Percentiles rank a stretch among this genome's conserved stretches.
Evolutionary conservation across 768 basidiomycete genomes (phyloP).

Genomic region (Phallus indusiatus): DNA sequence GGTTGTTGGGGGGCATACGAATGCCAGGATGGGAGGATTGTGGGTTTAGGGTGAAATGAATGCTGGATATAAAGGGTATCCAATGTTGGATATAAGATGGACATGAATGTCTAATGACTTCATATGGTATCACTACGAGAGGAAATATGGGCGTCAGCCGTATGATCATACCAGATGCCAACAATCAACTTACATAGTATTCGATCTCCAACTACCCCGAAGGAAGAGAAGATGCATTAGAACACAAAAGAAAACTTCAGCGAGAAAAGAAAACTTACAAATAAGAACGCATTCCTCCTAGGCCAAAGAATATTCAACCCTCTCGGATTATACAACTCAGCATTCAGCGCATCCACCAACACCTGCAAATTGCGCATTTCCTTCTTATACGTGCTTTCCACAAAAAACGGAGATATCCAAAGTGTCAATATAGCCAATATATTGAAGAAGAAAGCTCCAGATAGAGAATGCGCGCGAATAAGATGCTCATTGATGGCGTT

Average conservation of each 20-base stretch:
- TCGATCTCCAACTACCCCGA: slow-evolving; percentile 79
- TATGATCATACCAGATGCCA: not conserved
- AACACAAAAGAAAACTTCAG: slow-evolving; percentile 1
- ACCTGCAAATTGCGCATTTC: slow-evolving; percentile 63
- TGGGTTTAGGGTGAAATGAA: too few relatives aligned
- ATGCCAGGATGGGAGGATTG: too few relatives aligned
- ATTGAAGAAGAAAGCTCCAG: slow-evolving; percentile 69
- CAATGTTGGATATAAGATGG: too few relatives aligned
- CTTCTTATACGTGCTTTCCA: slow-evolving; percentile 74
- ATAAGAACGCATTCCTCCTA: slow-evolving; percentile 75
- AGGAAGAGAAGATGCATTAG: not conserved
- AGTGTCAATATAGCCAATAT: slow-evolving; percentile 67
- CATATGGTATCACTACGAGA: too few relatives aligned
- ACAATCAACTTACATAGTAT: slow-evolving; percentile 63
- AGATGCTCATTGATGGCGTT: slow-evolving; percentile 85
- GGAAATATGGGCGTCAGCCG: not conserved
- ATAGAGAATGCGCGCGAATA: slow-evolving; percentile 75
- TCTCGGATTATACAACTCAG: slow-evolving; percentile 66
- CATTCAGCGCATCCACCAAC: slow-evolving; percentile 61
- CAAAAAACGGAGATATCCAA: slow-evolving; percentile 65
- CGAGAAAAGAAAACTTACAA: slow-evolving; percentile 51
- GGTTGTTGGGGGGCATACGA: too few relatives aligned
- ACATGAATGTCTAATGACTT: too few relatives aligned
- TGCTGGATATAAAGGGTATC: too few relatives aligned
- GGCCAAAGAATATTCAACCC: slow-evolving; percentile 89